phyloP scores from a whole-genome alignment of 2,329 filamentous ascomycete species.

The Botrytis byssoidea region DNA sequence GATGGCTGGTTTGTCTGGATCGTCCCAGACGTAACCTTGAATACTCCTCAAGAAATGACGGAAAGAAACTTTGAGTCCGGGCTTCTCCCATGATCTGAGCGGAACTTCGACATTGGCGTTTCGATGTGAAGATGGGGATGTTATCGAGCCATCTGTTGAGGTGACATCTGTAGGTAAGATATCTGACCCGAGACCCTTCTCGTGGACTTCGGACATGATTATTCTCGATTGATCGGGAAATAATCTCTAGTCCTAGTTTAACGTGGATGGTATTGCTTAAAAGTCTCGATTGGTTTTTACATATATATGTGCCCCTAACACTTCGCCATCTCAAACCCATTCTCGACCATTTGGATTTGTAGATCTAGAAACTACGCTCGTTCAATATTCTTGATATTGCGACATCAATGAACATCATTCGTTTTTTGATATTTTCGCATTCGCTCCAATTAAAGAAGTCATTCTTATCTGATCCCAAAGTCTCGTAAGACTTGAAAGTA shows the following conservation, averaged over 20 bases:
- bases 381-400: background rate
- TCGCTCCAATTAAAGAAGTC: background rate
- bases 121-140: background rate
- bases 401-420: background rate
- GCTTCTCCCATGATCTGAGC: slow-evolving; percentile 27
- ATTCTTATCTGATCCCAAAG: background rate
- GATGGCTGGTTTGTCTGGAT: slow-evolving; percentile 37
- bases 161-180: background rate
- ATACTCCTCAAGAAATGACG: slow-evolving; percentile 25
- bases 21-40: slow-evolving; percentile 37
- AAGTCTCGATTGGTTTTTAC: background rate
- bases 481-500: background rate
- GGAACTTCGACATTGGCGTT: background rate
- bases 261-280: background rate
- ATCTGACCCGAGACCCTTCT: slow-evolving; percentile 4
- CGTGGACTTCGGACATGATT: slow-evolving; percentile 1
- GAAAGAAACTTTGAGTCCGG: slow-evolving; percentile 22
- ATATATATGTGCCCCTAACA: background rate
- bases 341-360: background rate
- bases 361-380: background rate
- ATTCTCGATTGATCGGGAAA: too few relatives aligned
- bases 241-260: background rate
- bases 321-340: background rate
- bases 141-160: background rate
- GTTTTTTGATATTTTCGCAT: background rate